Evolutionary conservation across 208 protist species (phyloP), one percentile per base, ranked within the genome.

Genomic region (Herpetomonas tarakana): DNA sequence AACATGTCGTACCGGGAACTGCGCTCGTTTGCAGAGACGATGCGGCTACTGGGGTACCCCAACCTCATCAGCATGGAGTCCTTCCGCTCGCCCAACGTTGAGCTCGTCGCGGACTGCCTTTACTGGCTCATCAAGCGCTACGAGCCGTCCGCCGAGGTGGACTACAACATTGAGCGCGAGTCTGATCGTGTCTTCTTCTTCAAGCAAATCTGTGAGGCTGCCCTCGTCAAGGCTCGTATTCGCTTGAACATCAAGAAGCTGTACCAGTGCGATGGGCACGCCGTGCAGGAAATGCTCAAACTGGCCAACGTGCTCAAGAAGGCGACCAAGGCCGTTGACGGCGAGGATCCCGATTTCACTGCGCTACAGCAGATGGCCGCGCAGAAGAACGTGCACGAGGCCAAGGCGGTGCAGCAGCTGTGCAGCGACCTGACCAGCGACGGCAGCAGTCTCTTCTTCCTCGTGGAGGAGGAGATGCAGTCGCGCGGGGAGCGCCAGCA

Each of bases 201-300:
- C 58, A 98, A 97, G 75, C 84, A 94, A 49, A 67, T 94, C 24
- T 94, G 87, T 49, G 81, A 92, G 64, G 76, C 91, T 2, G 80
- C 89, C 1, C 62, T 94, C 9, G 61, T 76, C 14, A 97, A 96
- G 64, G 93, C 83, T 3, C 80, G 87, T 9, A 86, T 98, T 24
- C 97, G 96, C 59, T 74, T 98, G 0, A 98, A 98, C 75, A 88
- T 97, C 35, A 97, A 97, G 66, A 88, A 93, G 60, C 85, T 98
- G 38, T 98, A 98, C 68, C 76, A 93, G 69, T 81, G 93, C 0
- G 93, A 98, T 28, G 94, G 94, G 1, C 96, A 98, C 67, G 93
- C 94, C 7, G 97, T 98, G 44, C 92, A 97, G 67, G 96, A 98
- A 76, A 92, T 98, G 81, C 75, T 98, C 27, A 98, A 98, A 67